A percentile compares a stretch with the other conserved stretches of the same genome.
Evolutionary conservation across 2,329 filamentous ascomycete genomes (phyloP).

Genomic region (Pseudogymnoascus sp.): DNA sequence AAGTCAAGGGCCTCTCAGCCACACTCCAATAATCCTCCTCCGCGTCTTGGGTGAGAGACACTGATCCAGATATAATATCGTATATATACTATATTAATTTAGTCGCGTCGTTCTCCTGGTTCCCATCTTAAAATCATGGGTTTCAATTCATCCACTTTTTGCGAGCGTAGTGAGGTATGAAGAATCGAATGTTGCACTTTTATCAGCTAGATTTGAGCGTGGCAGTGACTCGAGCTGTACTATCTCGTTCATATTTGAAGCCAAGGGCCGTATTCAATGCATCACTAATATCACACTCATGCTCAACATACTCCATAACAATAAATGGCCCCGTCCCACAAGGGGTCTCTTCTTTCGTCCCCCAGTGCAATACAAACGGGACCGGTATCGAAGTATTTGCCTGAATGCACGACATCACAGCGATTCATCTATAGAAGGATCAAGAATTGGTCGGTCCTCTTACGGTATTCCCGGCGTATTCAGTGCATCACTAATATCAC

Average conservation of each 20-base stretch:
- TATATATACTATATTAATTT: neutral
- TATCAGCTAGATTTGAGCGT: conserved; percentile 17
- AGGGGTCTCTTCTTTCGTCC: conserved; percentile 20
- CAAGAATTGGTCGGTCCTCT: conserved; percentile 26
- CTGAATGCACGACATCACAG: conserved; percentile 13
- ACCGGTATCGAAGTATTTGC: conserved; percentile 15
- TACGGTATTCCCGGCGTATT: conserved; percentile 12
- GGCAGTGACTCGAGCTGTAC: conserved; percentile 21
- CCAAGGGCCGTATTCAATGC: conserved; percentile 30
- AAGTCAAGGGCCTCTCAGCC: conserved; percentile 30
- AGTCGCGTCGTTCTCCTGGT: neutral
- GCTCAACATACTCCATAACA: conserved; percentile 27
- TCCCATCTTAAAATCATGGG: neutral
- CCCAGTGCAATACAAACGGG: conserved; percentile 18
- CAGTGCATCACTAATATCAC: conserved; percentile 20
- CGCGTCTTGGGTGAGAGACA: conserved; percentile 25
- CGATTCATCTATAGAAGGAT: conserved; percentile 28
- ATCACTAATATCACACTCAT: conserved; percentile 18
- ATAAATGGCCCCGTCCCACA: conserved; percentile 28
- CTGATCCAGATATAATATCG: neutral
- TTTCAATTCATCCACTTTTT: conserved; percentile 17
- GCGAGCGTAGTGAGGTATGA: conserved; percentile 33
- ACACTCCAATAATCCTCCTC: conserved; percentile 22
- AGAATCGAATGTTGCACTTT: conserved; percentile 24
- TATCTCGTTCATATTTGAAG: conserved; percentile 36